Percentiles rank a stretch among this genome's conserved stretches.
These are phyloP conservation scores for Cladosporium phlei DNA, from an alignment of 2,329 filamentous ascomycete species.

Conservation along the genomic window DNA sequence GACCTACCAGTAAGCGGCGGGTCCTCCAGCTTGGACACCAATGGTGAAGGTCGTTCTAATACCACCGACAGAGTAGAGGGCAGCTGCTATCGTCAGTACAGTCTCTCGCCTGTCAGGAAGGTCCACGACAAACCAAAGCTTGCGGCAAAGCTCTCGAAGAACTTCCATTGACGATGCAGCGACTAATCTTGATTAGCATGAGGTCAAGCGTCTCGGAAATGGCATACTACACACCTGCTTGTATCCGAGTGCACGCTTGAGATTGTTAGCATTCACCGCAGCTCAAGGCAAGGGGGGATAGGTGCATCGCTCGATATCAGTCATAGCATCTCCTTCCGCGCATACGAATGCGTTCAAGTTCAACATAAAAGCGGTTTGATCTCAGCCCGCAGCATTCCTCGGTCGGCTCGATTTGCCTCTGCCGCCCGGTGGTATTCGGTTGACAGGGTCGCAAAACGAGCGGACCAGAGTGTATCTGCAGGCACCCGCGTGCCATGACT, in stretches of 20 bases:
- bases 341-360: slow-evolving; percentile 38
- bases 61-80: slow-evolving; percentile 56
- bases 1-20: slow-evolving; percentile 54
- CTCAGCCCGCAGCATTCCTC: slow-evolving; percentile 30
- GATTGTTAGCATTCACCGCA: slow-evolving; percentile 19
- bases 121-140: slow-evolving; percentile 47
- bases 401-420: slow-evolving; percentile 17
- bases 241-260: slow-evolving; percentile 49
- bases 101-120: background rate
- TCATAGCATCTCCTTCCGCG: slow-evolving; percentile 39
- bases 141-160: slow-evolving; percentile 57
- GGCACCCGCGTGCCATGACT: slow-evolving; percentile 37
- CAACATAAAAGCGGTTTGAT: slow-evolving; percentile 32
- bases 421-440: background rate
- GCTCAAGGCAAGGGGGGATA: slow-evolving; percentile 14
- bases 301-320: slow-evolving; percentile 29
- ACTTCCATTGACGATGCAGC: slow-evolving; percentile 53
- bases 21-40: slow-evolving; percentile 57
- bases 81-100: slow-evolving; percentile 39
- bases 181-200: slow-evolving; percentile 37
- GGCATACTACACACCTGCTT: slow-evolving; percentile 44
- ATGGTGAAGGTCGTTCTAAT: slow-evolving; percentile 58
- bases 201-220: background rate
- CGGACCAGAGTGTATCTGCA: slow-evolving; percentile 10
- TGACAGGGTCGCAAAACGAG: slow-evolving; percentile 10